Base-by-base conservation (phyloP, 805 yeast genomes). In the Ogataea haglerorum region DNA sequence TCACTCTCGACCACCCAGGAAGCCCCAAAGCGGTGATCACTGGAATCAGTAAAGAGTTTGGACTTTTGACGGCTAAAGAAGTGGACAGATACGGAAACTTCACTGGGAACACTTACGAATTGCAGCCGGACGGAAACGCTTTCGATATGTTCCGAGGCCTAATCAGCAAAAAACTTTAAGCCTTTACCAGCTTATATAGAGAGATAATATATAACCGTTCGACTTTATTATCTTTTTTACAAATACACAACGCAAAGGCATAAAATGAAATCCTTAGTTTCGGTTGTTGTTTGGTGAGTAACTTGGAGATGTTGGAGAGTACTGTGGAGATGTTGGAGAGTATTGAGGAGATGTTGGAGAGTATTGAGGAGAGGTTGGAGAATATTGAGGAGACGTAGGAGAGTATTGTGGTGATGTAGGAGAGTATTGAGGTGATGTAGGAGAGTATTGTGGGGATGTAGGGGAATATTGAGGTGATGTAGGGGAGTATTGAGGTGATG, bases 121-220 rank as follows among this genome's bases (percentile, higher is more conserved):
- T 93, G 34, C 97, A 90, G 60, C 98, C 99, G 0, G 99, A 93
- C 62, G 99, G 99, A 1, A 93, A 93, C 59, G 87, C 97, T 3
- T 93, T 93, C 56, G 98, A 93, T 60, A 90, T 93, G 73, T 85
- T 93, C 67, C 83, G 75, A 51, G 98, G 98, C 0, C 69, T 93
- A 48, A 84, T 91, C 13, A 84, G 81, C 14, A 80, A 69, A 45
- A 83, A 80, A 55, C 62, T 64, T 6, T 51, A 36, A 19, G 9
- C 3, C 7, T 6, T 2, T 19, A 19, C 21, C 3, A 7, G 9
- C 9, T 7, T 25, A 6, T 21, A 21, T 26, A 19, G 9, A 32
- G 21, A 30, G 19, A 40, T 27, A 13, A 32, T 25, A 30, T 23
- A 40, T 27, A 13, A 27, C 30, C 35, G 35, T 30, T 24, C 31